Conservation (phyloP, 805 yeast genomes). For the Wickerhamiella cacticola region DNA sequence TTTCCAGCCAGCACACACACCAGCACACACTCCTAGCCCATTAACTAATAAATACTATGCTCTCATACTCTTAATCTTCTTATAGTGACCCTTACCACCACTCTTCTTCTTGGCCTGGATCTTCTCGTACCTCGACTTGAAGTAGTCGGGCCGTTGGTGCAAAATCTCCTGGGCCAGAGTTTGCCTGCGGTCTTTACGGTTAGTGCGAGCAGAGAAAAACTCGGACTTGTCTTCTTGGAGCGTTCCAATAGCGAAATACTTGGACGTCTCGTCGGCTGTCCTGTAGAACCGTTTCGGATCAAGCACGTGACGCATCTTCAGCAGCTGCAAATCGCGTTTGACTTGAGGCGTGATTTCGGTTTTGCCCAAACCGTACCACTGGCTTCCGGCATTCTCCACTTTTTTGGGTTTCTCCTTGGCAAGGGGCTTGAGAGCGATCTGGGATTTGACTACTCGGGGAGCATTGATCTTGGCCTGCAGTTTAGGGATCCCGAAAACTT, state of each 20-base stretch:
- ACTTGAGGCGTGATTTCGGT: slow-evolving; percentile 59
- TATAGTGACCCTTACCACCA: slow-evolving; percentile 59
- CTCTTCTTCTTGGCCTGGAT: slow-evolving; percentile 52
- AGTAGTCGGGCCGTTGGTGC: slow-evolving; percentile 50
- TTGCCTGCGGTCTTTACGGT: slow-evolving; percentile 58
- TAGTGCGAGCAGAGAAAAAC: slow-evolving; percentile 53
- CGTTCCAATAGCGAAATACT: slow-evolving; percentile 80
- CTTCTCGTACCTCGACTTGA: slow-evolving; percentile 71
- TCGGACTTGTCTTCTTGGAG: slow-evolving; percentile 73
- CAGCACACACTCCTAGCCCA: too few species aligned
- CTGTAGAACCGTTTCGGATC: slow-evolving; percentile 95
- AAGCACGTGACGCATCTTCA: slow-evolving; percentile 78
- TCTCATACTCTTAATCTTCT: slow-evolving; percentile 51
- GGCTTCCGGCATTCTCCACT: slow-evolving; percentile 36
- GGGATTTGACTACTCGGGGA: not conserved
- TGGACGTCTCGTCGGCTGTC: slow-evolving; percentile 66
- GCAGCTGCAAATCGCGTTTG: slow-evolving; percentile 63
- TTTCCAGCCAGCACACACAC: too few species aligned
- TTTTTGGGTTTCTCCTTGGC: slow-evolving; percentile 23
- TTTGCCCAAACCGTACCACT: slow-evolving; percentile 75
- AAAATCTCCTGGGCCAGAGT: slow-evolving; percentile 75
- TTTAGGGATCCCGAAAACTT: slow-evolving; percentile 21
- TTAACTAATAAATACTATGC: slow-evolving; percentile 10
- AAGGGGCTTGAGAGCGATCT: slow-evolving; percentile 20
- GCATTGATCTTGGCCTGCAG: slow-evolving; percentile 12